Evolutionary conservation across 108 stramenopile genomes (phyloP).

Genomic region (Nitzschia sp.): DNA sequence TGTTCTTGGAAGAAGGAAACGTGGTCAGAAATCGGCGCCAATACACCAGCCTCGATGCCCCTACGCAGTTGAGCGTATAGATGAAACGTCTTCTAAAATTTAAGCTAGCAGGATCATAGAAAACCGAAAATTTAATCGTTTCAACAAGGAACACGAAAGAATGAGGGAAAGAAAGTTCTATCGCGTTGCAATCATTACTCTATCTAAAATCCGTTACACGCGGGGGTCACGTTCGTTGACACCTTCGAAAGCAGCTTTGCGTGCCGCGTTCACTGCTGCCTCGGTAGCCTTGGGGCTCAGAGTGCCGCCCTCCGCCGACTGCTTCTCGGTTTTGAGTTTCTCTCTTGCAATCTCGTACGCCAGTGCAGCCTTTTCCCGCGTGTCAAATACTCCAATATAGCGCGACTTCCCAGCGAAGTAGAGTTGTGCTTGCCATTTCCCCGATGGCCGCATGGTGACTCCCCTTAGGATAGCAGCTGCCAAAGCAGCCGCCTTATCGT

Average conservation of each 20-base stretch:
- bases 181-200: no score
- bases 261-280: slow-evolving; percentile 65
- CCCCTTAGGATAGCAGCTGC: slow-evolving; percentile 76
- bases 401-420: slow-evolving; percentile 83
- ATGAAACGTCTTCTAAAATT: no score
- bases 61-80: slow-evolving; percentile 15
- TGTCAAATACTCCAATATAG: slow-evolving; percentile 85
- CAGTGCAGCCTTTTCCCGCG: slow-evolving; percentile 68
- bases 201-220: not conserved
- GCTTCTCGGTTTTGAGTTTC: slow-evolving; percentile 47
- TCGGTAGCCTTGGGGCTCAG: slow-evolving; percentile 63
- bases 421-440: slow-evolving; percentile 89
- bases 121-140: not conserved
- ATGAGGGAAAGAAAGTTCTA: not conserved
- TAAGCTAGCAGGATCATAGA: no score
- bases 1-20: slow-evolving; percentile 24
- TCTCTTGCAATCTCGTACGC: slow-evolving; percentile 85
- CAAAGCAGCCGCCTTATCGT: slow-evolving; percentile 70
- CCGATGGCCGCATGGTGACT: slow-evolving; percentile 84
- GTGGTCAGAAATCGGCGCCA: slow-evolving; percentile 11
- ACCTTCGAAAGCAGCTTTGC: slow-evolving; percentile 86
- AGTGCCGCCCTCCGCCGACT: slow-evolving; percentile 27
- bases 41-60: slow-evolving; percentile 13
- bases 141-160: not conserved
- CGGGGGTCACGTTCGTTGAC: slow-evolving; percentile 63